Evolutionary conservation across 768 basidiomycete genomes (phyloP).

Genomic region (Mycena polygramma): DNA sequence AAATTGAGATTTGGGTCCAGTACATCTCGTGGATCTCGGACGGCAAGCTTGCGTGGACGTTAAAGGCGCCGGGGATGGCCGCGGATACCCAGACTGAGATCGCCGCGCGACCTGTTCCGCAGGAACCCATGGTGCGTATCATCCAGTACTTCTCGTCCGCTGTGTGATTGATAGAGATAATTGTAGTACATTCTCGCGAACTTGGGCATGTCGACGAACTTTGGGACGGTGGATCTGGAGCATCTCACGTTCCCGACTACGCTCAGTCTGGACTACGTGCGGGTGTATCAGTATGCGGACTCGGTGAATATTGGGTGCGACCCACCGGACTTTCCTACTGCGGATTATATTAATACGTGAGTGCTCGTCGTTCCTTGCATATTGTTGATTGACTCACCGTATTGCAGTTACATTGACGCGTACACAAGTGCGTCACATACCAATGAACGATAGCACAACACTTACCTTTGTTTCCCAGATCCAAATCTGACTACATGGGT

Average conservation of each 20-base stretch:
- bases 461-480: slow-evolving; percentile 48
- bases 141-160: not conserved
- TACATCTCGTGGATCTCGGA: slow-evolving; percentile 78
- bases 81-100: slow-evolving; percentile 64
- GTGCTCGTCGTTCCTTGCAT: slow-evolving; percentile 18
- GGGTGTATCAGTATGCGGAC: slow-evolving; percentile 75
- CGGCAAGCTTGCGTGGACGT: slow-evolving; percentile 68
- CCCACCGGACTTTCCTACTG: slow-evolving; percentile 71
- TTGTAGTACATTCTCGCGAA: slow-evolving; percentile 63
- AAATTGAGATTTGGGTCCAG: slow-evolving; percentile 41
- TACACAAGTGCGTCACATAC: slow-evolving; percentile 14
- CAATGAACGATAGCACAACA: slow-evolving; percentile 45
- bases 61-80: slow-evolving; percentile 67
- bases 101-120: slow-evolving; percentile 66
- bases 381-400: not conserved
- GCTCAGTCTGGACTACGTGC: slow-evolving; percentile 76
- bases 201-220: slow-evolving; percentile 58
- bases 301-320: slow-evolving; percentile 73
- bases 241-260: slow-evolving; percentile 64
- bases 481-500: slow-evolving; percentile 68
- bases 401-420: slow-evolving; percentile 22
- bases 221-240: slow-evolving; percentile 46
- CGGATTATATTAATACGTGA: slow-evolving; percentile 71
- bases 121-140: slow-evolving; percentile 73
- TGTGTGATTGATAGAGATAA: too few species aligned